Evolutionary conservation across 2,329 filamentous ascomycete species (phyloP).

Genomic region (Pseudogymnoascus sp.): DNA sequence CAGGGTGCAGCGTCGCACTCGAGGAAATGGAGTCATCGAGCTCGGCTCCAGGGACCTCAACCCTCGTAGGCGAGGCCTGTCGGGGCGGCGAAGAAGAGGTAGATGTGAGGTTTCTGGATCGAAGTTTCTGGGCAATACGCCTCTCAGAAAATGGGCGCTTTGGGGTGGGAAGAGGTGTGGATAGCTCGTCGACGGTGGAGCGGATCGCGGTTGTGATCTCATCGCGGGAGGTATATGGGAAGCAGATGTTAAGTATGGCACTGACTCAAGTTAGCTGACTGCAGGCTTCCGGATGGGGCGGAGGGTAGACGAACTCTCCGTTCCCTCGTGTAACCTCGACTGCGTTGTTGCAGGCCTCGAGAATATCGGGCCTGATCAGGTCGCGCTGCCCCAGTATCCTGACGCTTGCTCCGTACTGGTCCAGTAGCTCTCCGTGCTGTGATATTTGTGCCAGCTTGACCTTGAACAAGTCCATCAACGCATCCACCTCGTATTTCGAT

Average conservation of each 20-base stretch:
- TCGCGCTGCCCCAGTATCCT: conserved; percentile 78
- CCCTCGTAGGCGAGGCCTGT: conserved; percentile 36
- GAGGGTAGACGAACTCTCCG: conserved; percentile 48
- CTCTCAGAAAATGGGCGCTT: conserved; percentile 76
- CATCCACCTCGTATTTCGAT: conserved; percentile 92
- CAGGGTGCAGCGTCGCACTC: conserved; percentile 41
- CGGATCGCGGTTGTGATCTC: conserved; percentile 90
- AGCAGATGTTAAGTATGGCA: conserved; percentile 84
- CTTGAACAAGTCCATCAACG: conserved; percentile 95
- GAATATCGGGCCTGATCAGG: conserved; percentile 76
- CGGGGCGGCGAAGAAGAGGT: conserved; percentile 17
- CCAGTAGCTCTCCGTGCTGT: conserved; percentile 86
- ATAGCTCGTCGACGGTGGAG: conserved; percentile 79
- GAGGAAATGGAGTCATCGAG: conserved; percentile 47
- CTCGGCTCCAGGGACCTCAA: conserved; percentile 36
- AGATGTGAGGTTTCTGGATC: conserved; percentile 49
- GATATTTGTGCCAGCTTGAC: conserved; percentile 85
- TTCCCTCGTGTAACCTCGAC: conserved; percentile 83
- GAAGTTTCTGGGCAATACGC: conserved; percentile 78
- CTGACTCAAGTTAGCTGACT: conserved; percentile 25
- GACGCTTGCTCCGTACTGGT: conserved; percentile 83
- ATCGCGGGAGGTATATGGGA: conserved; percentile 91
- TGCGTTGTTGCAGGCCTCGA: conserved; percentile 79
- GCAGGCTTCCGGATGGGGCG: not conserved
- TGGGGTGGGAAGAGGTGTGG: conserved; percentile 56